Percentiles rank a stretch among this genome's conserved stretches.
These are phyloP conservation scores for Lentinula detonsa DNA, from an alignment of 768 basidiomycete species.

Conservation along the genomic window DNA sequence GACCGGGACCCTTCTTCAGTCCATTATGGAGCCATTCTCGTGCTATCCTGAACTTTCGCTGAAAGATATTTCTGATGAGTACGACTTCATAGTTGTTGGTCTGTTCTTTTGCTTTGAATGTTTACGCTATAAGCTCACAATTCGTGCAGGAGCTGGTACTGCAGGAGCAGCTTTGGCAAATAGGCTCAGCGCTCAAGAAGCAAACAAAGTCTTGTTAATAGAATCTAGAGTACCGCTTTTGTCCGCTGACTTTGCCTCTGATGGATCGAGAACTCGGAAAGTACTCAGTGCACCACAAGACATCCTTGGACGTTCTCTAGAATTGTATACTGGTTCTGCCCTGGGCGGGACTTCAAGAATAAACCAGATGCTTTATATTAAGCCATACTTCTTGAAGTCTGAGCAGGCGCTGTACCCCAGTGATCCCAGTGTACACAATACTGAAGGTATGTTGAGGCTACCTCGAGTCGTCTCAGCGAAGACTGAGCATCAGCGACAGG, in stretches of 20 bases:
- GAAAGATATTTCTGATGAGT: not conserved
- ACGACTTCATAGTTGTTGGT: constrained; percentile 6
- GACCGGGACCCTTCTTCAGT: no score
- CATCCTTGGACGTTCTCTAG: constrained; percentile 14
- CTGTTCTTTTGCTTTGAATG: not conserved
- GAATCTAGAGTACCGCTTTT: constrained; percentile 23
- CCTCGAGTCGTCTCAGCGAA: not conserved
- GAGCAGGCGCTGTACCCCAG: constrained; percentile 12
- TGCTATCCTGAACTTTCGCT: not conserved
- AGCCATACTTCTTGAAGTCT: constrained; percentile 26
- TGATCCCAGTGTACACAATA: constrained; percentile 6
- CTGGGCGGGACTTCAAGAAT: constrained; percentile 21
- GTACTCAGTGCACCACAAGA: constrained; percentile 16
- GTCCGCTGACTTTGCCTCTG: constrained; percentile 11
- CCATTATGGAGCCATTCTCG: not conserved
- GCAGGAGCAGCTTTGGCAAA: constrained; percentile 27
- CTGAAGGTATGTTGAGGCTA: constrained; percentile 3
- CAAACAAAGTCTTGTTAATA: constrained; percentile 19
- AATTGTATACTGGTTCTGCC: constrained; percentile 6
- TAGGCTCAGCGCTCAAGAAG: constrained; percentile 19
- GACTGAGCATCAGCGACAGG: constrained; percentile 10
- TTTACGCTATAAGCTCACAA: not conserved
- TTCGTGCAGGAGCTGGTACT: constrained; percentile 18
- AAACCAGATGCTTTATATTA: constrained; percentile 21
- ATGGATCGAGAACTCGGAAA: constrained; percentile 7